These are phyloP conservation scores for Stagonosporopsis chrysanthemi DNA, from an alignment of 2,329 filamentous ascomycete species.

Conservation along the genomic window DNA sequence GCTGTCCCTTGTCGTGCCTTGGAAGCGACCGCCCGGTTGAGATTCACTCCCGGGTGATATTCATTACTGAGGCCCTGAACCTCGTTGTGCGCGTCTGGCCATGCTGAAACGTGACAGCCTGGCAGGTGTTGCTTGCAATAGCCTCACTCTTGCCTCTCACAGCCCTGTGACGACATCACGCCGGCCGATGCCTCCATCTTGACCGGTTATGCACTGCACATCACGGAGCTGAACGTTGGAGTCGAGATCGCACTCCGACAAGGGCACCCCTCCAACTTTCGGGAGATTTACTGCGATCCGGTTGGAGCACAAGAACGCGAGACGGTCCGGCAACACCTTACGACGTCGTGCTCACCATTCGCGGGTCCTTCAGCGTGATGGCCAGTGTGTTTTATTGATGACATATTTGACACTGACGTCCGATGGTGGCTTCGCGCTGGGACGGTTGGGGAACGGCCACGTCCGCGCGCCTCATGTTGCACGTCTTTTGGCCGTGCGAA, in stretches of 20 bases:
- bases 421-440: constrained; percentile 8
- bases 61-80: constrained; percentile 1
- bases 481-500: constrained; percentile 22
- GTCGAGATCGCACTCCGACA: constrained; percentile 19
- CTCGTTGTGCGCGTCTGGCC: constrained; percentile 14
- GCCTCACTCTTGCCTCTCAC: constrained; percentile 14
- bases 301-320: constrained; percentile 19
- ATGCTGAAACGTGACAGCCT: constrained; percentile 11
- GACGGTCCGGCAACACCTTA: constrained; percentile 10
- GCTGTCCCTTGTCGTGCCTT: constrained; percentile 25
- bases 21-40: constrained; percentile 14
- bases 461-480: constrained; percentile 21
- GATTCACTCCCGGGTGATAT: constrained; percentile 1
- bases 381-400: constrained; percentile 12
- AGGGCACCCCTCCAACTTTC: constrained; percentile 18
- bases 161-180: constrained; percentile 22
- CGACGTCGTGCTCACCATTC: constrained; percentile 13
- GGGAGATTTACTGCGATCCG: constrained; percentile 19
- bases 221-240: constrained; percentile 14
- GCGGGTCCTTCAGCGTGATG: constrained; percentile 3
- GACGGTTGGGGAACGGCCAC: constrained; percentile 40
- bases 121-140: constrained; percentile 10
- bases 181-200: constrained; percentile 12
- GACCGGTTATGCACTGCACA: constrained; percentile 21
- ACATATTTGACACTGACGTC: constrained; percentile 23